Evolutionary conservation across 352 stramenopile species (phyloP).

Genomic region (Albugo laibachii): DNA sequence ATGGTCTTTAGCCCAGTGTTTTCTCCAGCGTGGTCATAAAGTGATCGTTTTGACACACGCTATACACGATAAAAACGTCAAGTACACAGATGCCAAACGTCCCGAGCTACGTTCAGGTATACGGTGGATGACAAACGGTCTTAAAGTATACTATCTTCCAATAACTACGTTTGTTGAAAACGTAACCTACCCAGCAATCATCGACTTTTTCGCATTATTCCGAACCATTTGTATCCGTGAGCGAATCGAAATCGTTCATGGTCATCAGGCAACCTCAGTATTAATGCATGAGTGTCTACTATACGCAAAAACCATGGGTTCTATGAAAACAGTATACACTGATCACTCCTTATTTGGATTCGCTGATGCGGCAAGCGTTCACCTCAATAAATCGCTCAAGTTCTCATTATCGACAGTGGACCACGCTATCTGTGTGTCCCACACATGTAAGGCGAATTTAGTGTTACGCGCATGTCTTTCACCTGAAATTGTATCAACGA

Average conservation of each 20-base stretch:
- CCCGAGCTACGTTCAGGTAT: constrained; percentile 57
- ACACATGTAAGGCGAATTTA: constrained; percentile 93
- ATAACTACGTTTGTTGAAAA: constrained; percentile 86
- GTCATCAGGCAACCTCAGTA: constrained; percentile 89
- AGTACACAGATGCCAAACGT: constrained; percentile 3
- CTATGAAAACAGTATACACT: constrained; percentile 81
- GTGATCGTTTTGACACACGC: constrained; percentile 75
- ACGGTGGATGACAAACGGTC: constrained; percentile 88
- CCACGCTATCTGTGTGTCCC: constrained; percentile 89
- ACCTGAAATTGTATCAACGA: constrained; percentile 77
- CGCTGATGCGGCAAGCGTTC: constrained; percentile 83
- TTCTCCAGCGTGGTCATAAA: constrained; percentile 75
- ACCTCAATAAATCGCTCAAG: constrained; percentile 87
- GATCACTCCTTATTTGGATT: constrained; percentile 97
- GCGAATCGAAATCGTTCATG: constrained; percentile 89
- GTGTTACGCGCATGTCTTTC: constrained; percentile 79
- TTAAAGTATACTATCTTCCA: constrained; percentile 97
- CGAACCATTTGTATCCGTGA: constrained; percentile 88
- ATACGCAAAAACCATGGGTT: constrained; percentile 83
- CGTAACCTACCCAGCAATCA: constrained; percentile 89
- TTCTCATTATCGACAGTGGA: constrained; percentile 89
- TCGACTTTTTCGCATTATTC: constrained; percentile 80
- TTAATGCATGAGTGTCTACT: constrained; percentile 90
- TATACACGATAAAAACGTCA: constrained; percentile 20
- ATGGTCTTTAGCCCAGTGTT: constrained; percentile 89